Percentiles rank a stretch among this genome's conserved stretches.
Evolutionary conservation across 1,139 yeast genomes (phyloP).

Genomic region (Casaregolazyma lundiana): DNA sequence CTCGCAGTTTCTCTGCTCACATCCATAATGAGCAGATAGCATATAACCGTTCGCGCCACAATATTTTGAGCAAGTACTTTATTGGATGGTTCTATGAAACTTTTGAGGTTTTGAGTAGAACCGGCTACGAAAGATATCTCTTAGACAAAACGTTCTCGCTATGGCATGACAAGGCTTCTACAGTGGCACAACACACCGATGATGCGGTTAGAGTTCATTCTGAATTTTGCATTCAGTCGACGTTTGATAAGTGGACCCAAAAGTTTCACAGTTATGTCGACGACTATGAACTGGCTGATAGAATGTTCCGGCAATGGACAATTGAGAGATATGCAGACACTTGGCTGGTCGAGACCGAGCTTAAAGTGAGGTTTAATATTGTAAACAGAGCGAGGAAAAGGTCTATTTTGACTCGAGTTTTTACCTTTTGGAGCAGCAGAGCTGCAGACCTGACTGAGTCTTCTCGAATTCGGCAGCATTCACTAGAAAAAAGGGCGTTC

Average conservation of each 20-base stretch:
- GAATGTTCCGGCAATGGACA: constrained; percentile 1
- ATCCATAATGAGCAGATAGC: not conserved
- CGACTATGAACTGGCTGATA: constrained; percentile 11
- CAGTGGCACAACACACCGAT: not conserved
- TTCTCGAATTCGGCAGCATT: constrained; percentile 19
- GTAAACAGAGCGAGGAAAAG: not conserved
- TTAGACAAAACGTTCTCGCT: not conserved
- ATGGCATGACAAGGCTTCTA: constrained; percentile 11
- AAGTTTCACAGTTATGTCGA: constrained; percentile 1
- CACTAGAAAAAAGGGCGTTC: constrained; percentile 16
- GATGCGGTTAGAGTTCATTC: constrained; percentile 5
- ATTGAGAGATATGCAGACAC: constrained; percentile 2
- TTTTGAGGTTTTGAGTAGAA: constrained; percentile 8
- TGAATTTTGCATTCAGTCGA: not conserved
- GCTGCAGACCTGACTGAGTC: constrained; percentile 19
- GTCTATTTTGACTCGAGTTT: not conserved
- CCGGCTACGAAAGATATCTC: constrained; percentile 6
- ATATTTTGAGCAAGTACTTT: not conserved
- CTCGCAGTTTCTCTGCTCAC: not conserved
- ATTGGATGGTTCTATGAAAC: constrained; percentile 5
- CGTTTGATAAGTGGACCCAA: constrained; percentile 12
- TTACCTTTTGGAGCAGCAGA: constrained; percentile 18
- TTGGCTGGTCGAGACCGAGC: constrained; percentile 14
- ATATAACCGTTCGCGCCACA: not conserved
- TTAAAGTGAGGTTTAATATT: constrained; percentile 1